Conservation (phyloP, 2,329 filamentous ascomycete genomes). For the Fusarium compactum region DNA sequence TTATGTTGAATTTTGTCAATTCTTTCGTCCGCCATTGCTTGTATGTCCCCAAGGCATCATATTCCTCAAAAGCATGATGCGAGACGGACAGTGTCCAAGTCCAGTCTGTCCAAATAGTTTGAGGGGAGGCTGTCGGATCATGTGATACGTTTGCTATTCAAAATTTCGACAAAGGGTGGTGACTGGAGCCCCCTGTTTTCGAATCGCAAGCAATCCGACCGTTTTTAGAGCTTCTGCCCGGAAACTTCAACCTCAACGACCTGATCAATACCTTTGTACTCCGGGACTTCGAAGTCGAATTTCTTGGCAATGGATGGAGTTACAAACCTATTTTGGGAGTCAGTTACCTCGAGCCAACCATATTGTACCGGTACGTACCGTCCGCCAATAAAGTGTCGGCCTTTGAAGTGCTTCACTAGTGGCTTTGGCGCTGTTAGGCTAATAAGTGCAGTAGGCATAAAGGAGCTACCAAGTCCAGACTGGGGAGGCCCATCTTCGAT, state of each 20-base stretch:
- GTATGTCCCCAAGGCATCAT: constrained; percentile 60
- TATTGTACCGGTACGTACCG: constrained; percentile 62
- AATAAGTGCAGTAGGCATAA: constrained; percentile 83
- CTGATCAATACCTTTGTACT: constrained; percentile 89
- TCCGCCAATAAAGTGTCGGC: constrained; percentile 92
- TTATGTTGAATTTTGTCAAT: constrained; percentile 68
- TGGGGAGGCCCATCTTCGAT: constrained; percentile 87
- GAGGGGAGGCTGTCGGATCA: constrained; percentile 66
- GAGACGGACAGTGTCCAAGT: constrained; percentile 68
- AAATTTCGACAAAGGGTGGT: constrained; percentile 18
- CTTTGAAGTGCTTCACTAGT: constrained; percentile 83
- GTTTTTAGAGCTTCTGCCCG: constrained; percentile 64
- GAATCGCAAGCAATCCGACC: constrained; percentile 7
- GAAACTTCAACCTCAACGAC: constrained; percentile 77
- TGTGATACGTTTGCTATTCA: constrained; percentile 54
- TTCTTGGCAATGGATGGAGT: constrained; percentile 82
- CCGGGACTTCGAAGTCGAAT: constrained; percentile 85
- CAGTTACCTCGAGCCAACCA: constrained; percentile 21
- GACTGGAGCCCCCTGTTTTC: constrained; percentile 12
- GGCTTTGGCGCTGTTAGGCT: constrained; percentile 96
- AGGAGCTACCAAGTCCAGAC: constrained; percentile 80
- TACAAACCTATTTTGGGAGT: constrained; percentile 73
- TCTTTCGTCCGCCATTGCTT: constrained; percentile 62
- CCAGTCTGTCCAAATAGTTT: constrained; percentile 70
- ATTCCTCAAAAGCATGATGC: constrained; percentile 59